Evolutionary conservation across 2,329 filamentous ascomycete species (phyloP), one percentile per base, ranked within the genome.

Genomic region (Phoma sp.): DNA sequence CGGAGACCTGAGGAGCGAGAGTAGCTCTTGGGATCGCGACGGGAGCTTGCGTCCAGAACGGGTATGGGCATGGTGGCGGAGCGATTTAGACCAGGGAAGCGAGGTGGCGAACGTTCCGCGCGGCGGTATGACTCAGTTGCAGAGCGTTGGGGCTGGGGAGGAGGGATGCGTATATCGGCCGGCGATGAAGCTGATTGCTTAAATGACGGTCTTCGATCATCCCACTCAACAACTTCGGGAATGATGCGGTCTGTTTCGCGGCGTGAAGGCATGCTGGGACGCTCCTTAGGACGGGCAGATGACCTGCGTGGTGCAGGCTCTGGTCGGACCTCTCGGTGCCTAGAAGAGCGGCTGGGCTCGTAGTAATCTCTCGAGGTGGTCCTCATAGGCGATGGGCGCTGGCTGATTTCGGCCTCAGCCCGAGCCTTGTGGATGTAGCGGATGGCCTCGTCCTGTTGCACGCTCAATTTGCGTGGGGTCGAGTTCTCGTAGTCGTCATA

Each of bases 1-100:
- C 73, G 73, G 4, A 75, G 61, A 23, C 57, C 63, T 7, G 73
- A 73, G 6, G 66, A 54, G 52, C 62, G 69, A 35, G 62, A 22
- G 9, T 45, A 53, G 29, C 55, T 54, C 13, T 61, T 47, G 7
- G 68, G 61, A 45, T 71, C 69, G 48, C 68, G 64, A 47, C 68
- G 65, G n/a, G 67, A 60, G 8, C 67, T 64, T 30, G 37, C 52
- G 5, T 55, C 52, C 33, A 67, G 61, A 33, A 60, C 61, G 8
- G 61, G 52, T 54, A 49, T 45, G 3, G 73, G 78, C 78, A 78
- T 78, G 0, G 77, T 80, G 44, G 79, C 71, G 25, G 77, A 70
- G 53, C 78, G 77, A 44, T 66, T 72, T 39, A 79, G 66, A 32
- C 52, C 53, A 23, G 75, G 70, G 18, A 37, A 30, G 30, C 46